Base-by-base conservation (phyloP, 75 land plant species). In the Picea sitchensis region DNA sequence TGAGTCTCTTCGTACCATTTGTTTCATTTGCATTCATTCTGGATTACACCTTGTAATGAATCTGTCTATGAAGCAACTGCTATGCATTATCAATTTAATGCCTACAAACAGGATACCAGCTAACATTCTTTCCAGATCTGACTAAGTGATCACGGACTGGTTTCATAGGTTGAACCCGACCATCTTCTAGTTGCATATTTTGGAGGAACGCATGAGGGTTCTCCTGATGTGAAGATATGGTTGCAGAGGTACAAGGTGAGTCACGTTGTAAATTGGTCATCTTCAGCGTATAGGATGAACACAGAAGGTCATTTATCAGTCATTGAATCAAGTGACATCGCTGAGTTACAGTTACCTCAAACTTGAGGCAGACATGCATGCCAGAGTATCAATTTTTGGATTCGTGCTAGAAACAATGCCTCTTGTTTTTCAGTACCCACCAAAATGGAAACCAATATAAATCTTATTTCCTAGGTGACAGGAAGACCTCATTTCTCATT, bases 191-290 rank as follows among this genome's bases (percentile, higher is more conserved):
- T 86, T 74, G 95, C 99, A 17, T 96, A 95, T 78, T 98, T 93
- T 91, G 99, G 96, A 21, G 99, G 98, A 18, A 74, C 88, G 58
- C 20, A 34, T 7, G 99, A 95, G 81, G 99, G 99, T 23, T 86
- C 84, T 21, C 92, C 94, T 58, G 98, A 98, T 87, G 99, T 98
- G 71, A 97, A 88, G 78, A 98, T 98, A 76, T 98, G 99, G 99
- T 61, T 92, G 68, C 98, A 95, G 82, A 82, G 77, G 34, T 95
- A 85, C 76, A 85, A 86, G 88, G 98, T 94, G 59, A 34, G 59
- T 58, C 30, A 13, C 13, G 57, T 56, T 51, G 32, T 15, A 51
- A 44, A 18, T 47, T 79, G 78, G 21, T 76, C 15, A 38, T 44
- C 21, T 41, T 26, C 2, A 12, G 3, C 36, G 31, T 31, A 11